A percentile compares a stretch with the other conserved stretches of the same genome.
These are phyloP conservation scores for Phylloporus sp. DNA, from an alignment of 768 basidiomycete species.

Conservation along the genomic window DNA sequence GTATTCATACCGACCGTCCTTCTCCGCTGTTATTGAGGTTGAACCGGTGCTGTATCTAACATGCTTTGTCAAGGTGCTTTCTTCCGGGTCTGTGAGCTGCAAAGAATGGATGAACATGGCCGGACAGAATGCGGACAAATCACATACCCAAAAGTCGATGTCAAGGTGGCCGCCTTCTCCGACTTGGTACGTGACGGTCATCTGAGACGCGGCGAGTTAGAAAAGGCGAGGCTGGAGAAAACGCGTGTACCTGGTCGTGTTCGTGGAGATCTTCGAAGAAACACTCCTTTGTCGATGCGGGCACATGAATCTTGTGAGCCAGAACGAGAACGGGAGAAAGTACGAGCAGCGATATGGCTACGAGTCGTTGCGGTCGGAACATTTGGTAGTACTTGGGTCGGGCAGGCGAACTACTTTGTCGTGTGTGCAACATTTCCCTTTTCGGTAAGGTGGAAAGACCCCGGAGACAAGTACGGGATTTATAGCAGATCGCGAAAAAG, in stretches of 20 bases:
- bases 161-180: conserved; percentile 95
- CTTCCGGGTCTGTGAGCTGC: conserved; percentile 79
- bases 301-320: conserved; percentile 69
- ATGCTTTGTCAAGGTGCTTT: conserved; percentile 66
- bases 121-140: conserved; percentile 7
- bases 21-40: conserved; percentile 78
- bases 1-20: conserved; percentile 86
- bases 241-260: conserved; percentile 70
- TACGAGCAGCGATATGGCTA: conserved; percentile 36
- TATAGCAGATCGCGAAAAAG: conserved; percentile 13
- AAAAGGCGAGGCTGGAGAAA: neutral
- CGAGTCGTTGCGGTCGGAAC: conserved; percentile 33
- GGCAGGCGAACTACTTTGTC: neutral
- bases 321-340: conserved; percentile 35
- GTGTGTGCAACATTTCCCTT: conserved; percentile 8
- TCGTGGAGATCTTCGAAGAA: conserved; percentile 93
- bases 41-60: conserved; percentile 87
- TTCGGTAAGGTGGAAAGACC: conserved; percentile 16
- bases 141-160: conserved; percentile 93
- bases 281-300: conserved; percentile 83
- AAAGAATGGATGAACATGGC: conserved; percentile 7
- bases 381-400: conserved; percentile 16
- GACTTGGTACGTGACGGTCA: conserved; percentile 99
- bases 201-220: conserved; percentile 45
- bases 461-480: conserved; percentile 20